These are phyloP conservation scores for Hygrocybe coccinea DNA, from an alignment of 768 basidiomycete genomes.

Conservation along the genomic window DNA sequence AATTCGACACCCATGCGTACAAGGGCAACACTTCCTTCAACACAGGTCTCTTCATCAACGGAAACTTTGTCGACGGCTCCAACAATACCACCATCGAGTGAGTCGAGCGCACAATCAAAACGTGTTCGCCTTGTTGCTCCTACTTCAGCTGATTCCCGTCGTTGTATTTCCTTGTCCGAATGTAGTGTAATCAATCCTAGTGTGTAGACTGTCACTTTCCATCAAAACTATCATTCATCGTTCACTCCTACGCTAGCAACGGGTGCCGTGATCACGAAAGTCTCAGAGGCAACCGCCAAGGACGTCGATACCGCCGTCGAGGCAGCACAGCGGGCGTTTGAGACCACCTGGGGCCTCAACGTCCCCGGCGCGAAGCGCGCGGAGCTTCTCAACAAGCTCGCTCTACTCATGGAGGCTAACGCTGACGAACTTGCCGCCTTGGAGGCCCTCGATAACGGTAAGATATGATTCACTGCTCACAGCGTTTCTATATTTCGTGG, in stretches of 20 bases:
- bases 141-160: not conserved
- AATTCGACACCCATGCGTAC: conserved; percentile 49
- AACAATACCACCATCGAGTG: conserved; percentile 39
- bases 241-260: conserved; percentile 28
- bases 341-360: conserved; percentile 59
- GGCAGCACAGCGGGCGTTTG: conserved; percentile 54
- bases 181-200: conserved; percentile 56
- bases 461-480: conserved; percentile 14
- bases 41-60: conserved; percentile 73
- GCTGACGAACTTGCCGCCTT: conserved; percentile 57
- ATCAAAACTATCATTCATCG: not conserved
- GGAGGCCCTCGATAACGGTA: conserved; percentile 62
- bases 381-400: conserved; percentile 51
- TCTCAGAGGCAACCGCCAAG: conserved; percentile 50
- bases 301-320: conserved; percentile 67
- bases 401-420: conserved; percentile 51
- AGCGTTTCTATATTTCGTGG: not conserved
- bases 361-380: conserved; percentile 42
- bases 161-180: conserved; percentile 1
- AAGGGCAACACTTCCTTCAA: conserved; percentile 55
- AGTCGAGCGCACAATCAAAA: conserved; percentile 4
- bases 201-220: conserved; percentile 10
- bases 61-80: conserved; percentile 57
- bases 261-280: conserved; percentile 48
- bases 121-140: not conserved